phyloP scores from a whole-genome alignment of 1,284 basidiomycete genomes.

The Leccinum fallax region DNA sequence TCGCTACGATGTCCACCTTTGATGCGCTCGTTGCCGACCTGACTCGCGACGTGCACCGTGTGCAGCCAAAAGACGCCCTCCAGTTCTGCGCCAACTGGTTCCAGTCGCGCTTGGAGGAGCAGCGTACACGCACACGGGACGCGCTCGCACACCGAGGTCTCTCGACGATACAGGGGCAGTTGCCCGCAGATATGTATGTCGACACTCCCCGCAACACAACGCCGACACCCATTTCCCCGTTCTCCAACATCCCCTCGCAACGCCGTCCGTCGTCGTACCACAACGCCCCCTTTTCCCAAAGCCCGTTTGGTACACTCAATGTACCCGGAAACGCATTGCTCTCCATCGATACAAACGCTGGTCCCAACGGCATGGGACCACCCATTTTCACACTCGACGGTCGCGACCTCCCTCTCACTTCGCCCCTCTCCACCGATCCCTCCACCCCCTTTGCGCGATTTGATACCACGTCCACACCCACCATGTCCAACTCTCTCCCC shows the following conservation, averaged over 20 bases:
- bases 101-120: slow-evolving; percentile 82
- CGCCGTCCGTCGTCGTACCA: slow-evolving; percentile 54
- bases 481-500: slow-evolving; percentile 43
- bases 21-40: slow-evolving; percentile 83
- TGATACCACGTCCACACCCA: slow-evolving; percentile 50
- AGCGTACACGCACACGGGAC: slow-evolving; percentile 73
- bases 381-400: slow-evolving; percentile 62
- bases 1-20: slow-evolving; percentile 61
- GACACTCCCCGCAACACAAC: slow-evolving; percentile 45
- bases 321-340: slow-evolving; percentile 77
- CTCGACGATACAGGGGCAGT: slow-evolving; percentile 48
- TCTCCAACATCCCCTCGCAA: slow-evolving; percentile 48
- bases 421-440: slow-evolving; percentile 50
- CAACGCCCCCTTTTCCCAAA: slow-evolving; percentile 50
- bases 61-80: slow-evolving; percentile 85
- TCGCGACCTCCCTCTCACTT: slow-evolving; percentile 61
- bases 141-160: slow-evolving; percentile 54
- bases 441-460: slow-evolving; percentile 53
- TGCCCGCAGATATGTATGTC: slow-evolving; percentile 61
- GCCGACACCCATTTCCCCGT: slow-evolving; percentile 48
- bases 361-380: slow-evolving; percentile 36
- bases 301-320: slow-evolving; percentile 76
- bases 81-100: slow-evolving; percentile 98
- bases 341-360: slow-evolving; percentile 42
- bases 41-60: slow-evolving; percentile 82